Evolutionary conservation across 495 filamentous ascomycete species (phyloP), one percentile per base, ranked within the genome.

Genomic region (Annulohypoxylon nitens): DNA sequence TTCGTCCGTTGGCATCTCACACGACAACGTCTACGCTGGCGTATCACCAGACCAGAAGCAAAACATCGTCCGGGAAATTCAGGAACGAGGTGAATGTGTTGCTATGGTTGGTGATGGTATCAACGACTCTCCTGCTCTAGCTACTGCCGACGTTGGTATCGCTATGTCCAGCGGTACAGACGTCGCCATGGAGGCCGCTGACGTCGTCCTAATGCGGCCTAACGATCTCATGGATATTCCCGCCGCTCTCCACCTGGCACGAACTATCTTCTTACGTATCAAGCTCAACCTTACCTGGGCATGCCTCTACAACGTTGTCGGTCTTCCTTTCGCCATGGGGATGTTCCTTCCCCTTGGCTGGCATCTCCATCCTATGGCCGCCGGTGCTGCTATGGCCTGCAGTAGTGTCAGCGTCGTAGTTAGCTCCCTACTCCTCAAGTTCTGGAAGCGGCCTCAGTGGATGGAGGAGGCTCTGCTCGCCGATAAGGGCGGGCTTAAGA

Each of bases 91-190:
- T 67, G 87, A 91, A 50, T 84, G 90, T 59, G 93, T 99, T 23
- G 96, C 93, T 73, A 98, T 99, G 96, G 96, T 98, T 23, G 96
- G 96, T 60, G 96, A 99, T 78, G 96, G 96, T 41, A 98, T 99
- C 86, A 99, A 99, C 80, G 96, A 99, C 84, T 98, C 95, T 0
- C 96, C 96, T 0, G 96, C 96, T 1, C 88, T 99, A 2, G 96
- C 95, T 14, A 97, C 94, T 1, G 94, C 96, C 33, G 88, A 94
- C 67, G 90, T 98, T 48, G 96, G 96, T 66, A 97, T 99, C 75
- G 94, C 95, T 16, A 92, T 99, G 78, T 88, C 92, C 16, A 93
- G 90, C 0, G 96, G 96, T 63, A 98, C 96, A 0, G 96, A 99
- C 81, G 95, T 99, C 1, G 96, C 96, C 43, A 95, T 99, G 90